phyloP scores from a whole-genome alignment of 2,329 filamentous ascomycete species.

The Magnaporthiopsis incrustans region DNA sequence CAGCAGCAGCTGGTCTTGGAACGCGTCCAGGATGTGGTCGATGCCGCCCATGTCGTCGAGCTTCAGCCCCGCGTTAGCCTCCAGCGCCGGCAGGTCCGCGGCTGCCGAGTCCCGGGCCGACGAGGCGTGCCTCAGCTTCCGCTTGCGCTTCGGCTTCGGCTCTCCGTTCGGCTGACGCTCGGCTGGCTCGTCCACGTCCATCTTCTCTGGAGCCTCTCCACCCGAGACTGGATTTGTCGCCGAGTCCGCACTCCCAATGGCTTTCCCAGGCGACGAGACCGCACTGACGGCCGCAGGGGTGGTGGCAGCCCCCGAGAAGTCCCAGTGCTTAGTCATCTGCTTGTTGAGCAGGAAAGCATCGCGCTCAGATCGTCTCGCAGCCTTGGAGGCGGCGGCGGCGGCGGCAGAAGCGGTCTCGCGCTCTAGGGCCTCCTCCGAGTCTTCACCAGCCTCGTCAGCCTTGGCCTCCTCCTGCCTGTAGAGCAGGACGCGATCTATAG shows the following conservation, averaged over 20 bases:
- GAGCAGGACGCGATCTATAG: conserved; percentile 73
- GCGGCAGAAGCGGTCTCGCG: conserved; percentile 18
- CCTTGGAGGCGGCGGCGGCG: conserved; percentile 17
- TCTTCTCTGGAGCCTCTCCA: neutral
- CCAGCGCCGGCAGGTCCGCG: neutral
- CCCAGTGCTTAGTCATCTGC: conserved; percentile 33
- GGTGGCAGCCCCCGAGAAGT: conserved; percentile 16
- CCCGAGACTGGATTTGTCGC: neutral
- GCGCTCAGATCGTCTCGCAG: conserved; percentile 9
- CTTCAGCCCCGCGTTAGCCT: conserved; percentile 48
- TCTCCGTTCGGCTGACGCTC: conserved; percentile 58
- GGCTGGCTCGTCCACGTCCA: conserved; percentile 11
- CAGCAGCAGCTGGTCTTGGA: conserved; percentile 64
- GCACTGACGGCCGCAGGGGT: neutral
- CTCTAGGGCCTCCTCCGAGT: conserved; percentile 36
- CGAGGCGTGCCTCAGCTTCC: conserved; percentile 27
- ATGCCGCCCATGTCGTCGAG: conserved; percentile 71
- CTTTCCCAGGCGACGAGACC: neutral
- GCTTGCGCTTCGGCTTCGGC: conserved; percentile 58
- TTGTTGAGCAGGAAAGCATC: conserved; percentile 29
- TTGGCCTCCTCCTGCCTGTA: conserved; percentile 59
- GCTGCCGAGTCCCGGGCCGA: neutral
- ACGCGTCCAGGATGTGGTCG: conserved; percentile 59
- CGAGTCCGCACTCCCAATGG: neutral
- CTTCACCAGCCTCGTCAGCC: conserved; percentile 45